Percentiles rank a stretch among this genome's conserved stretches.
phyloP scores from a whole-genome alignment of 2,329 filamentous ascomycete species.

The Neonectria punicea region DNA sequence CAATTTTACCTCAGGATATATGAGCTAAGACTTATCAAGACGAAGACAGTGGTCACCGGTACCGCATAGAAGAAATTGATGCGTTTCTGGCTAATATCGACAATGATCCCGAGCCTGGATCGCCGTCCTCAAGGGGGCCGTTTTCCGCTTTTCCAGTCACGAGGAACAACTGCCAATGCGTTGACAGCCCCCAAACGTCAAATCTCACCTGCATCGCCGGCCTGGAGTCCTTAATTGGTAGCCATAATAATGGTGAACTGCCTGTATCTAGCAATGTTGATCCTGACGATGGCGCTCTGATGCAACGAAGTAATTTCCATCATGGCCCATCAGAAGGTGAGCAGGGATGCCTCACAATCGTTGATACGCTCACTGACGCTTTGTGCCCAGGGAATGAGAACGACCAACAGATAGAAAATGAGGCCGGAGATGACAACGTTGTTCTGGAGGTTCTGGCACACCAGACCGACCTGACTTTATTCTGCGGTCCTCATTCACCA shows the following conservation, averaged over 20 bases:
- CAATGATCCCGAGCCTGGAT: constrained; percentile 5
- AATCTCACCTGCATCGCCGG: neutral
- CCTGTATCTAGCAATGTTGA: neutral
- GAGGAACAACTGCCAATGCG: neutral
- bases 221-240: neutral
- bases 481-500: neutral
- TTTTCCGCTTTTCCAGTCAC: constrained; percentile 16
- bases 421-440: neutral
- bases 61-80: constrained; percentile 10
- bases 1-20: no score
- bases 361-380: neutral
- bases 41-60: neutral
- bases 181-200: neutral
- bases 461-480: neutral
- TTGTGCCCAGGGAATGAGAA: neutral
- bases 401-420: neutral
- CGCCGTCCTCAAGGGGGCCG: neutral
- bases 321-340: neutral
- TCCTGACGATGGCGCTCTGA: neutral
- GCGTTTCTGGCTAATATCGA: constrained; percentile 18
- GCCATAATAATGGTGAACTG: neutral
- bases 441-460: neutral
- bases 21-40: neutral
- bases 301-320: neutral
- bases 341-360: neutral